These are phyloP conservation scores for Yarrowia alimentaria DNA, from an alignment of 805 yeast species.

Conservation along the genomic window DNA sequence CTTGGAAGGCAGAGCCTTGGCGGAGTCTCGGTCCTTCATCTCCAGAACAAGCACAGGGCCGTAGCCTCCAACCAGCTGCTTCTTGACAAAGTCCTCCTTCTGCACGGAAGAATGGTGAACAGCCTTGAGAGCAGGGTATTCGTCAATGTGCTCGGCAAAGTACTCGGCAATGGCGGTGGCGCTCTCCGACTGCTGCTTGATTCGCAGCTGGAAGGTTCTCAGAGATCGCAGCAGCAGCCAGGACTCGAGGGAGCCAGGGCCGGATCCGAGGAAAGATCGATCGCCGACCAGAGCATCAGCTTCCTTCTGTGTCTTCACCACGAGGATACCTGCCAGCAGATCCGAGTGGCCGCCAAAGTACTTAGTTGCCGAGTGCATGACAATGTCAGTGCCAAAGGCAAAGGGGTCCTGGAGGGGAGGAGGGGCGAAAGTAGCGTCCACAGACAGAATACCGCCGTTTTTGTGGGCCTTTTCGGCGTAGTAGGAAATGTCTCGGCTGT, in stretches of 20 bases:
- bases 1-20: conserved; percentile 61
- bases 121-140: conserved; percentile 50
- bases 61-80: conserved; percentile 59
- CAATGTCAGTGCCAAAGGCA: conserved; percentile 77
- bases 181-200: conserved; percentile 60
- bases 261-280: conserved; percentile 72
- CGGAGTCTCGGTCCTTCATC: conserved; percentile 51
- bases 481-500: conserved; percentile 56
- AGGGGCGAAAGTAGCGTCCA: conserved; percentile 92
- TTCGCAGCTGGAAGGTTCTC: conserved; percentile 74
- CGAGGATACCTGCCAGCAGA: conserved; percentile 74
- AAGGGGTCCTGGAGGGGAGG: conserved; percentile 85
- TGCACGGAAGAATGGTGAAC: conserved; percentile 78
- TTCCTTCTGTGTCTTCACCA: conserved; percentile 55
- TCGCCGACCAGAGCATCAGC: conserved; percentile 55
- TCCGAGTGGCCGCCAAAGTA: conserved; percentile 97
- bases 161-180: conserved; percentile 61
- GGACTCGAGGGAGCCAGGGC: conserved; percentile 73
- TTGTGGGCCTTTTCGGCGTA: conserved; percentile 72
- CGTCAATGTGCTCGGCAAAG: conserved; percentile 50
- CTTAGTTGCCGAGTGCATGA: conserved; percentile 92
- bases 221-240: conserved; percentile 73
- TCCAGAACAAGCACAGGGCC: conserved; percentile 75
- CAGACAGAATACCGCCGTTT: conserved; percentile 67
- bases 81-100: conserved; percentile 59